Evolutionary conservation across 2,329 filamentous ascomycete species (phyloP), one percentile per base, ranked within the genome.

Genomic region (Penicillium sp.): DNA sequence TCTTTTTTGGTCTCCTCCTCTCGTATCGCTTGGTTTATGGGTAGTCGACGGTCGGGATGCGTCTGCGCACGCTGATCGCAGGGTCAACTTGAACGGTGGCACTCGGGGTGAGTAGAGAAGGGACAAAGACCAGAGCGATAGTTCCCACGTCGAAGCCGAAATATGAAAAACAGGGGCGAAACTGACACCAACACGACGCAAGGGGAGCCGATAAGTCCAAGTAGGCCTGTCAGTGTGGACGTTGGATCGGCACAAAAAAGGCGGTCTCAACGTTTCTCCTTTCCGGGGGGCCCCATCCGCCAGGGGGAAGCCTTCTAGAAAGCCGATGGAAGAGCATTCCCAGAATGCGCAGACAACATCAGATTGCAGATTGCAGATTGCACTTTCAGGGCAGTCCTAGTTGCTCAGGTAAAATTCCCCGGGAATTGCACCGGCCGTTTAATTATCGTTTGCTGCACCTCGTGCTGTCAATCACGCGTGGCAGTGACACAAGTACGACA

Each of bases 161-260:
- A n/a, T n/a, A n/a, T n/a, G n/a, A n/a, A n/a, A n/a, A n/a, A n/a
- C n/a, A n/a, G n/a, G n/a, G n/a, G n/a, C n/a, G n/a, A n/a, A n/a
- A n/a, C n/a, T n/a, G n/a, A n/a, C n/a, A n/a, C n/a, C 15, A 46
- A 37, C 32, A 39, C 33, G 27, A 34, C 29, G 23, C 36, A 20
- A 47, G 29, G 24, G 29, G 4, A 13, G 29, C 4, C 26, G 10
- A 27, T 27, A 27, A 27, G 10, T 7, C 10, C 26, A 6, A 6
- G 7, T 27, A 59, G 48, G 47, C 21, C 8, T n/a, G n/a, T n/a
- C n/a, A n/a, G 51, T 29, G n/a, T 54, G 17, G 46, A 58, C 42
- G 50, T 59, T 50, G 54, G 56, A 56, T 53, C 51, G 57, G 61
- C 57, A 62, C 39, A 55, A 62, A 60, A 51, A 52, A 59, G 56